Percentiles rank a stretch among this genome's conserved stretches.
Conservation (phyloP, 2,329 filamentous ascomycete species). For the Sporothrix brunneoviolacea region DNA sequence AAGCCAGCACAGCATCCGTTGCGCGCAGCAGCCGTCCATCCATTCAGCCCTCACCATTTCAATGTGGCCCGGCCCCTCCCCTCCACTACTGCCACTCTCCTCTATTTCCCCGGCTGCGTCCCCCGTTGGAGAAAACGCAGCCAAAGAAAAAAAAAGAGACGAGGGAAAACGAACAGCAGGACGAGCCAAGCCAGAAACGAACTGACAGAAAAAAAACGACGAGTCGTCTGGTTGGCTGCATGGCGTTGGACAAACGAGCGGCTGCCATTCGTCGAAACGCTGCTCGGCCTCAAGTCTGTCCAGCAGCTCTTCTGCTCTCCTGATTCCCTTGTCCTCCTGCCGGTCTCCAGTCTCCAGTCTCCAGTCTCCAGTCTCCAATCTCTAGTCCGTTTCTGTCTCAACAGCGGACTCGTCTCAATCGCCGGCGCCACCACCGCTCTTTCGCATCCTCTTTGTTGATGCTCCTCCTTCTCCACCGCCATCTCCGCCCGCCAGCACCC, state of each 20-base stretch:
- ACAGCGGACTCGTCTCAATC: too few species aligned
- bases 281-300: not conserved
- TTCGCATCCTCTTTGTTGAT: not conserved
- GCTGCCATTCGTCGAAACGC: conserved; percentile 1
- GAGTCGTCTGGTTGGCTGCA: conserved; percentile 6
- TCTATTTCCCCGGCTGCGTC: not conserved
- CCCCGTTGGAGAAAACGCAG: too few species aligned
- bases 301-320: not conserved
- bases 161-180: not conserved
- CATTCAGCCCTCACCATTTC: not conserved
- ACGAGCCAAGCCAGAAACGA: not conserved
- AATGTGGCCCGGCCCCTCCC: conserved; percentile 1
- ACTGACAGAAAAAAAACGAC: not conserved
- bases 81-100: not conserved
- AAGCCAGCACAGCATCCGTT: not conserved
- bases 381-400: too few species aligned
- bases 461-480: not conserved
- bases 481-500: not conserved
- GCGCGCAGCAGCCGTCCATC: not conserved
- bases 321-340: not conserved
- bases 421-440: not conserved
- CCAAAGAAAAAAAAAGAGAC: too few species aligned
- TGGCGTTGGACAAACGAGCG: not conserved
- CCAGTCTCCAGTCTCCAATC: too few species aligned
- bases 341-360: too few species aligned